Base-by-base conservation (phyloP, 768 basidiomycete species). In the Xerocomellus intermedius region DNA sequence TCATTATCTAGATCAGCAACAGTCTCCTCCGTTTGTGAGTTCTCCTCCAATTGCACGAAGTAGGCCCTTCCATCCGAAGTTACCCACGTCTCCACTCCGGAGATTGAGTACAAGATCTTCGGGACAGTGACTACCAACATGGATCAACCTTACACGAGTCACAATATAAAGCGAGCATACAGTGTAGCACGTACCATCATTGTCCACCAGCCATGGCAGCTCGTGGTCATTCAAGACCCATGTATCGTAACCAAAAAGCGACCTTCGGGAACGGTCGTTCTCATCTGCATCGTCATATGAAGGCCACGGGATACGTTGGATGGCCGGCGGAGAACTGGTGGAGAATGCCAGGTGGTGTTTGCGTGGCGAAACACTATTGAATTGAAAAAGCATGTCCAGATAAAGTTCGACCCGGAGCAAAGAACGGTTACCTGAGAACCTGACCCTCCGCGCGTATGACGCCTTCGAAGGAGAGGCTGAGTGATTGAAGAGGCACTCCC, bases 291-390 rank as follows among this genome's bases (percentile, higher is more conserved):
- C 75, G 21, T 74, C 74, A 35, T 79, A 75, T 35, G 73, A 68
- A 8, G 92, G 91, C 91, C 92, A 94, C 2, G 91, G 90, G 62
- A 94, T 89, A 22, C 86, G 82, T 63, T 94, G 91, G 26, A 94
- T 76, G 4, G 90, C 83, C 2, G 89, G 82, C 2, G 92, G 91
- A 52, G 76, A 81, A 59, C 74, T 76, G 1, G 90, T 92, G 3
- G 91, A 87, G 66, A 92, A 92, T 38, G 87, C 55, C 26, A 94
- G 76, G 69, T 84, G 79, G 47, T 83, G 73, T 64, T 77, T 83
- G 49, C 91, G 80, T 22, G 89, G 89, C 6, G 90, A 92, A 22
- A 91, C 82, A 56, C 91, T 93, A 35, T 64, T 52, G 36, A 28
- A 21, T 9, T 46, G 47, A 55, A 16, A 42, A 21, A 50, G 9